Base-by-base conservation (phyloP, 2,329 filamentous ascomycete species). In the Aspergillus clavatus region DNA sequence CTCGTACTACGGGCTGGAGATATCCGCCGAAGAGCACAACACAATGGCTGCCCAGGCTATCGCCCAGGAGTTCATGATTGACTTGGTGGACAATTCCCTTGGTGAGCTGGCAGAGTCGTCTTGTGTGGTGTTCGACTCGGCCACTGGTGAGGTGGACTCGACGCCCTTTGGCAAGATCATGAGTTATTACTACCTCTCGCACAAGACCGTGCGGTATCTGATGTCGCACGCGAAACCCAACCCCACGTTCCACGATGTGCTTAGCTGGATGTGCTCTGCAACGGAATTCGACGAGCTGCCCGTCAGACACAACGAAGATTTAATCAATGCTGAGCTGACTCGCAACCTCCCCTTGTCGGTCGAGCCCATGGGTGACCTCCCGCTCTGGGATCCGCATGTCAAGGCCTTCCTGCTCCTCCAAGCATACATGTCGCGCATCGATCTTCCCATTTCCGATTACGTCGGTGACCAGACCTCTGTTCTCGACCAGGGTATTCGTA, bases 331-430 rank as follows among this genome's bases (percentile, higher is more conserved):
- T 3, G 89, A 96, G 56, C 77, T 98, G 3, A 89, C 89, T 5
- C 81, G 83, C 46, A 89, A 89, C 51, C 73, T 98, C 1, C 87
- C 89, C 0, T 81, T 93, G 42, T 70, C 76, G 23, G 79, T 77
- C 4, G 78, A 82, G 14, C 66, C 71, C 14, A 76, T 84, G 56
- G 83, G 82, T 5, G 60, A 65, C 7, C 72, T 96, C 31, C 91
- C 91, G 1, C 87, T 98, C 83, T 98, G 93, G 93, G 93, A 98
- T 71, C 93, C 93, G 0, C 93, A 98, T 63, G 89, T 97, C 62
- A 98, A 98, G 68, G 83, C 93, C 0, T 97, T 96, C 72, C 73
- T 98, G 28, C 78, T 98, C 1, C 78, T 98, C 0, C 94, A 98
- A 68, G 89, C 93, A 0, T 89, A 96, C 69, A 95, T 98, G 81